Evolutionary conservation across 2,329 filamentous ascomycete species (phyloP).

Genomic region (Colletotrichum sp.): DNA sequence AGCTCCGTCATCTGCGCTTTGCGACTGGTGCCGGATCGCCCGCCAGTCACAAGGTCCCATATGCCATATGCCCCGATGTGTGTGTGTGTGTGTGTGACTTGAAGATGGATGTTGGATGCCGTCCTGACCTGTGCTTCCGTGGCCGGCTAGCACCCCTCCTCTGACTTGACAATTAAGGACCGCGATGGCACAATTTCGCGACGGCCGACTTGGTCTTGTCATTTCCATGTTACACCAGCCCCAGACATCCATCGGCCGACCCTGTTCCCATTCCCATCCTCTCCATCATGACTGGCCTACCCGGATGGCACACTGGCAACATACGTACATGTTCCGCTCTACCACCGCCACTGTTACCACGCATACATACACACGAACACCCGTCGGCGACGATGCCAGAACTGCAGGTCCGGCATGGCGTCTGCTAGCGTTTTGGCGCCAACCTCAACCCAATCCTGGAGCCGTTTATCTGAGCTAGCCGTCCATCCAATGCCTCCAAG

Average conservation of each 20-base stretch:
- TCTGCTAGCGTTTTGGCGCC: conserved; percentile 10
- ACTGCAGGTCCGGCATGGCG: conserved; percentile 20
- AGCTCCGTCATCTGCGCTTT: background rate
- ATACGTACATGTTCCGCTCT: background rate
- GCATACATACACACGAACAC: background rate
- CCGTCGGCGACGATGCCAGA: background rate
- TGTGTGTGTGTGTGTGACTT: background rate
- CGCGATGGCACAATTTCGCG: conserved; percentile 5
- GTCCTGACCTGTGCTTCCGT: background rate
- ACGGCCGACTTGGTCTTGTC: background rate
- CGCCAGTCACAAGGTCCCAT: background rate
- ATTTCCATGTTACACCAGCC: background rate
- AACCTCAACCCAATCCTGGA: background rate
- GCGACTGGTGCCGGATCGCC: background rate
- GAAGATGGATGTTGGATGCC: background rate
- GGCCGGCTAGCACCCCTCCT: background rate
- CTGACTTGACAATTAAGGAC: conserved; percentile 4
- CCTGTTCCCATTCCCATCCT: background rate
- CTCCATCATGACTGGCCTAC: background rate
- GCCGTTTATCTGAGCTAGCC: background rate
- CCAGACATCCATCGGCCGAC: background rate
- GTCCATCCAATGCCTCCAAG: background rate
- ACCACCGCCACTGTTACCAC: background rate
- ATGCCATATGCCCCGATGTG: background rate
- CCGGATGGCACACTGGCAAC: conserved; percentile 1